Evolutionary conservation across 2,329 filamentous ascomycete species (phyloP).

Genomic region (Dryadomyces quercivorus): DNA sequence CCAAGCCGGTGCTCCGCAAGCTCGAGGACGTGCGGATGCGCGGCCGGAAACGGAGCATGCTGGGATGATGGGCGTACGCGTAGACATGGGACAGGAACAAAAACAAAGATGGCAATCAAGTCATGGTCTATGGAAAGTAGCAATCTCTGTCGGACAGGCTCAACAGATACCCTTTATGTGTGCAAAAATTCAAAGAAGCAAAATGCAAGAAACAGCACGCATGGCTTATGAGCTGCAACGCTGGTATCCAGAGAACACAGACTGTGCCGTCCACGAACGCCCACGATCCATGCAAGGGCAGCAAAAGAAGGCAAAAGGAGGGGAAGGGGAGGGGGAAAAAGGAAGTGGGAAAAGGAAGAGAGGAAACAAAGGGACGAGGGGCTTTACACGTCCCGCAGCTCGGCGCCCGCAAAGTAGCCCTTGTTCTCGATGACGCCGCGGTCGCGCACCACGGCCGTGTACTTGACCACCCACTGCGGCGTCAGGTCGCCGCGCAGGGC

Average conservation of each 20-base stretch:
- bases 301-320: background rate
- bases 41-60: constrained; percentile 92
- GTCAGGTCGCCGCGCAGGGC: constrained; percentile 66
- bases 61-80: constrained; percentile 66
- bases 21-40: constrained; percentile 88
- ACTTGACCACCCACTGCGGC: constrained; percentile 93
- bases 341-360: constrained; percentile 1
- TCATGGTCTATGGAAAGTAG: too few relatives aligned
- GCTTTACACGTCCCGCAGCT: constrained; percentile 36
- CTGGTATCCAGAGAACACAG: background rate
- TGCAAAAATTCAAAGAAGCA: too few relatives aligned
- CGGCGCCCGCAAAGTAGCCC: constrained; percentile 86
- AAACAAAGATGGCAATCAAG: too few relatives aligned
- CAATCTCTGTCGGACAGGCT: too few relatives aligned
- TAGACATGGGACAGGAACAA: background rate
- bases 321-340: constrained; percentile 1
- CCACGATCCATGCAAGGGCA: background rate
- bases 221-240: background rate
- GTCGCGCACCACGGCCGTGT: constrained; percentile 89
- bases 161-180: too few relatives aligned
- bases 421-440: constrained; percentile 96
- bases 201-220: too few relatives aligned
- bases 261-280: background rate
- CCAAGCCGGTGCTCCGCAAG: constrained; percentile 61
- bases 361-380: too few relatives aligned